A percentile compares a stretch with the other conserved stretches of the same genome.
Evolutionary conservation across 2,329 filamentous ascomycete genomes (phyloP).

Genomic region (Bipolaris bicolor): DNA sequence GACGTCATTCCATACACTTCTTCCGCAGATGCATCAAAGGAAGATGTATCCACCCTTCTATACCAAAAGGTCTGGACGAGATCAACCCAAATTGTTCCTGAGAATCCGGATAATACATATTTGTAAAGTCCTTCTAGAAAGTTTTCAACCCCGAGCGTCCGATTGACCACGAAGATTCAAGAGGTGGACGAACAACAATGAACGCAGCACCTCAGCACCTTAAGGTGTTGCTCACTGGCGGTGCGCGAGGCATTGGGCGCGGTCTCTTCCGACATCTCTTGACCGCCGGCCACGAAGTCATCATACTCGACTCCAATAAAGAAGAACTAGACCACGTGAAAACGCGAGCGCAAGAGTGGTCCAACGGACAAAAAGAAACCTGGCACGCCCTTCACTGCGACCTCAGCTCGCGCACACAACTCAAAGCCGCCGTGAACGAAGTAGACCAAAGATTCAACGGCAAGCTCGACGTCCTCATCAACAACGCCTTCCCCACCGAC

Average conservation of each 20-base stretch:
- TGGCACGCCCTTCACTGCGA: constrained; percentile 45
- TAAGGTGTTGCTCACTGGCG: constrained; percentile 51
- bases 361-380: constrained; percentile 14
- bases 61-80: too few species aligned
- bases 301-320: constrained; percentile 54
- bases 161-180: not conserved
- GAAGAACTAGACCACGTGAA: constrained; percentile 50
- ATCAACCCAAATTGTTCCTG: too few species aligned
- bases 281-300: constrained; percentile 52
- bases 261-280: constrained; percentile 54
- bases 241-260: constrained; percentile 55
- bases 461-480: constrained; percentile 43
- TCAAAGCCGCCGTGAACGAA: constrained; percentile 46
- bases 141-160: too few species aligned
- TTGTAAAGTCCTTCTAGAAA: too few species aligned
- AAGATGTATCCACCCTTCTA: too few species aligned
- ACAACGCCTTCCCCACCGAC: constrained; percentile 44
- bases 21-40: not conserved
- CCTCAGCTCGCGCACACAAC: constrained; percentile 48
- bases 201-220: constrained; percentile 15
- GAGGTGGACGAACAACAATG: not conserved
- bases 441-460: constrained; percentile 47
- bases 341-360: constrained; percentile 37
- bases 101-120: too few species aligned
- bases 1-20: not conserved